These are phyloP conservation scores for Saccharomycopsis phalli DNA, from an alignment of 1,139 yeast genomes.

Conservation along the genomic window DNA sequence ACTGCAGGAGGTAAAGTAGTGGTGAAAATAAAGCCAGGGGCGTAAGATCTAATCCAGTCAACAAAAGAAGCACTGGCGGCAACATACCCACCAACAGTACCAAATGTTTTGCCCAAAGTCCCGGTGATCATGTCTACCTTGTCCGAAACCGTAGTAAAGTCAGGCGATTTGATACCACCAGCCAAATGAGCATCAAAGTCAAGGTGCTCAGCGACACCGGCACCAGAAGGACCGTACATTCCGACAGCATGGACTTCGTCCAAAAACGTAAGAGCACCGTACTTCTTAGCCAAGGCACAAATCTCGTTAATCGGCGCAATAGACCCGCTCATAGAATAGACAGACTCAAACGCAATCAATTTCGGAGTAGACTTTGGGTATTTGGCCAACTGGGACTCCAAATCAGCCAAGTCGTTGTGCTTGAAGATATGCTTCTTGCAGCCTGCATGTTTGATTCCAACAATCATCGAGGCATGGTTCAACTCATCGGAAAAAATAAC, in stretches of 20 bases:
- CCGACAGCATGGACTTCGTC: constrained; percentile 99
- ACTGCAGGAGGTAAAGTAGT: constrained; percentile 95
- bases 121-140: constrained; percentile 95
- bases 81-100: constrained; percentile 95
- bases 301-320: constrained; percentile 88
- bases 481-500: constrained; percentile 88
- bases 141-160: constrained; percentile 58
- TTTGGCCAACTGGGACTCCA: constrained; percentile 67
- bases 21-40: constrained; percentile 96
- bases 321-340: constrained; percentile 97
- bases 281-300: constrained; percentile 93
- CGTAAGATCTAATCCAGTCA: constrained; percentile 93
- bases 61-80: constrained; percentile 79
- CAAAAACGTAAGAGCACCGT: constrained; percentile 91
- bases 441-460: constrained; percentile 87
- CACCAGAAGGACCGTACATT: constrained; percentile 98
- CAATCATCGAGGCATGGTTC: constrained; percentile 97
- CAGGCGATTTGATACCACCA: constrained; percentile 52
- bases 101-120: constrained; percentile 94
- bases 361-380: constrained; percentile 85
- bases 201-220: constrained; percentile 97
- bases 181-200: constrained; percentile 75
- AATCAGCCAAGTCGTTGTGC: constrained; percentile 79
- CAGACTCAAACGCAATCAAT: constrained; percentile 93
- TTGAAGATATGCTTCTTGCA: constrained; percentile 83